Base-by-base conservation (phyloP, 805 yeast species). In the Yamadazyma phyllophila region DNA sequence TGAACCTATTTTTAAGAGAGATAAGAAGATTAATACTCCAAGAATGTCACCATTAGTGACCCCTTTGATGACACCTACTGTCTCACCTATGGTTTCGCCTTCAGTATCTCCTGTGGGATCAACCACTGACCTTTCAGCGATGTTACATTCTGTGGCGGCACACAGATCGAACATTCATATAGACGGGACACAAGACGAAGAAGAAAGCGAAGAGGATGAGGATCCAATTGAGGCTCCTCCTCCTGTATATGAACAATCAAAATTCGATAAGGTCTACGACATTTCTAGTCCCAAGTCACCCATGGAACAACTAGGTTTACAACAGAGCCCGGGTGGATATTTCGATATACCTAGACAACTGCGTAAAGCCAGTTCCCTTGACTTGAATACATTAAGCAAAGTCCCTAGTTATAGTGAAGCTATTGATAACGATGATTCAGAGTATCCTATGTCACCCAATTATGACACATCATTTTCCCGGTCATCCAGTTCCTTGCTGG, bases 321-420 rank as follows among this genome's bases (percentile, higher is more conserved):
- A 16, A 16, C 29, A 24, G n/a, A 5, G 15, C 15, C 31, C 37
- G 9, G 33, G 62, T n/a, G 54, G 63, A n/a, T 67, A 67, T 50
- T 69, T 69, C 47, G 69, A 67, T 31, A 39, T 67, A 11, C 64
- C 68, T 17, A 24, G 11, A 32, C 16, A 16, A 35, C 26, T 27
- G 29, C 14, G 15, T 27, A n/a, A 12, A 32, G 39, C n/a, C 30
- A 26, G 39, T 16, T 20, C 39, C 11, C 36, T 66, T 11, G 67
- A 67, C 47, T 51, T 65, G 7, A 47, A 44, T 13, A 20, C 48
- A n/a, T 53, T 67, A 13, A 60, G 59, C 48, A 55, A 55, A 40
- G 66, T 71, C 6, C 77, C 77, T 0, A 60, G 73, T 31, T 71
- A 71, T 46, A 61, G 60, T 5, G 66, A 68, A 45, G 77, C 76